Base-by-base conservation (phyloP, 768 basidiomycete species). In the Clavulina sp. region DNA sequence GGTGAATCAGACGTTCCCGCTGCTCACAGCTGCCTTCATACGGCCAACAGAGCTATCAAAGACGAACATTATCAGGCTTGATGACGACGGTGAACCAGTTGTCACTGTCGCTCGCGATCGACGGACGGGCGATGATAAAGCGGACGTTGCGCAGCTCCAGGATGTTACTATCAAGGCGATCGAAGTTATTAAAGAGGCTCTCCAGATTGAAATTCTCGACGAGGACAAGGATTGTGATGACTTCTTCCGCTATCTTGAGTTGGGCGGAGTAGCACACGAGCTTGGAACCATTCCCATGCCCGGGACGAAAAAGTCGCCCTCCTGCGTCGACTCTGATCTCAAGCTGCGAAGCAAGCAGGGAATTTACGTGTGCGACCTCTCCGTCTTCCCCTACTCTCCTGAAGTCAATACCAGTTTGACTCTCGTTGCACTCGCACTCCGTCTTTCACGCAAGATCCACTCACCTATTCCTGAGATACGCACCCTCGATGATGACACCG, bases 241-340 rank as follows among this genome's bases (percentile, higher is more conserved):
- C 48, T 7, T 30, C 48, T 31, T 43, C n/a, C 54, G 57, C 38
- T 48, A 54, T 19, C 57, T 61, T 16, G 55, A 58, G 41, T 50
- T 59, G 4, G 61, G 61, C n/a, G 61, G 57, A 9, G 60, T 61
- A 23, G 61, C 61, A 23, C 61, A 62, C 52, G 61, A 62, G 55
- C 53, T 62, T 5, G 61, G 61, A 21, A 56, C 59, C 3, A 51
- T 62, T 16, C 61, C 61, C 5, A 55, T 62, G 52, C 44, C 30
- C 16, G 41, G 44, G n/a, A 36, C 21, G 16, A 46, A 43, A 21
- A 28, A n/a, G 7, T 46, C 29, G 7, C 7, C 24, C 3, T 9
- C 29, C 18, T 48, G 24, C 7, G 41, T 56, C 33, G 57, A 58
- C 54, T 26, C 53, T 4, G 43, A 60, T 49, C 57, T 61, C n/a